These are phyloP conservation scores for Digitaria exilis DNA, from an alignment of 202 grass and related monocot genomes.

Conservation along the genomic window DNA sequence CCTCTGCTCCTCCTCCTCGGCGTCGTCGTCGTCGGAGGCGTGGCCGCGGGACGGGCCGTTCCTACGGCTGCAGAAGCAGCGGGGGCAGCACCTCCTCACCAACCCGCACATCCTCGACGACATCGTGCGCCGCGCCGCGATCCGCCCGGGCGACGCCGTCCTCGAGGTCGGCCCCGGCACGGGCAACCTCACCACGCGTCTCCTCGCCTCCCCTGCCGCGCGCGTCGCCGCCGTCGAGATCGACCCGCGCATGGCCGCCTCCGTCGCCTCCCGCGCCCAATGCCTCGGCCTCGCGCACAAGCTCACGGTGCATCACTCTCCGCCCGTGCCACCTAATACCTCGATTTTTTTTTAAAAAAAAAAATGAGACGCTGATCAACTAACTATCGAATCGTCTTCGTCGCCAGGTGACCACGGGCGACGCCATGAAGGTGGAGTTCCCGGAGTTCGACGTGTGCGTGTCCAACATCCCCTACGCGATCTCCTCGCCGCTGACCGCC, in stretches of 20 bases:
- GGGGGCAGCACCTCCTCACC: conserved; percentile 70
- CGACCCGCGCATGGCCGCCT: too few species aligned
- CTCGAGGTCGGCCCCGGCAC: conserved; percentile 73
- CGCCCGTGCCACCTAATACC: too few species aligned
- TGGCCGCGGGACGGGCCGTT: conserved; percentile 64
- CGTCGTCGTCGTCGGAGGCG: conserved; percentile 41
- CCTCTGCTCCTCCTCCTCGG: neutral
- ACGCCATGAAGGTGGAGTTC: too few species aligned
- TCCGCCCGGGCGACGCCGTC: conserved; percentile 52
- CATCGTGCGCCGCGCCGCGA: conserved; percentile 46
- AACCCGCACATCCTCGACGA: conserved; percentile 65
- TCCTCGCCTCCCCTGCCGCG: conserved; percentile 43
- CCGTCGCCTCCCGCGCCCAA: too few species aligned
- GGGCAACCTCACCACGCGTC: conserved; percentile 61
- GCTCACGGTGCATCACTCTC: too few species aligned
- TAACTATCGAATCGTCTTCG: too few species aligned
- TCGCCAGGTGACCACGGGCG: too few species aligned
- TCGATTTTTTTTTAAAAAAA: too few species aligned
- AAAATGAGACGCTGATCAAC: too few species aligned
- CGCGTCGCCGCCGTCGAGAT: neutral
- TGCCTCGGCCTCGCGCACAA: too few species aligned
- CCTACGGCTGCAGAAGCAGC: conserved; percentile 53
- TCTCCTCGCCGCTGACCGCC: conserved; percentile 57
- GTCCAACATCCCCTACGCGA: neutral
- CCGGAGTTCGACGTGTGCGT: too few species aligned